A percentile compares a stretch with the other conserved stretches of the same genome.
Evolutionary conservation across 2,329 filamentous ascomycete genomes (phyloP).

Genomic region (Cladophialophora bantiana): DNA sequence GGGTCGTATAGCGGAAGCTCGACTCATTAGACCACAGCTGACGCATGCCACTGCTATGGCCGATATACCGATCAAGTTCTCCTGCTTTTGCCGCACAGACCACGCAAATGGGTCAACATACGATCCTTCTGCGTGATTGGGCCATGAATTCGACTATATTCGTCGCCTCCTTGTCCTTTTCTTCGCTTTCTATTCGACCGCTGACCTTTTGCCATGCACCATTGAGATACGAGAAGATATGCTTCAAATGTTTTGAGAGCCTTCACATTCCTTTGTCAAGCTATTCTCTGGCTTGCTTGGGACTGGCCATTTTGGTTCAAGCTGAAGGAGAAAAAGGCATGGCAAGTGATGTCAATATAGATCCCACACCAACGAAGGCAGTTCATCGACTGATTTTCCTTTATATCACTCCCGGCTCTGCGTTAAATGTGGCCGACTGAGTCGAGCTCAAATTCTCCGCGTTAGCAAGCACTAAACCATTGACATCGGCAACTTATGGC

Average conservation of each 20-base stretch:
- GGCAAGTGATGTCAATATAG: too few relatives aligned
- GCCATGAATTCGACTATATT: neutral
- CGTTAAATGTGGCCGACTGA: too few relatives aligned
- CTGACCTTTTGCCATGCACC: neutral
- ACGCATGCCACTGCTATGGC: conserved; percentile 61
- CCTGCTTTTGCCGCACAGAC: conserved; percentile 62
- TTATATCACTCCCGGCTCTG: too few relatives aligned
- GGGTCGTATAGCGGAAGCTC: conserved; percentile 57
- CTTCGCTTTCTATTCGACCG: neutral
- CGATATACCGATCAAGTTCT: conserved; percentile 65
- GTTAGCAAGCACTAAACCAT: too few relatives aligned
- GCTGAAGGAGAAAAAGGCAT: too few relatives aligned
- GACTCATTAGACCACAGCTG: conserved; percentile 58
- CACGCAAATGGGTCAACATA: neutral
- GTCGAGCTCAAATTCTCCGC: too few relatives aligned
- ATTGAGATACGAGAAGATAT: neutral
- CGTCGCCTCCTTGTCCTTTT: neutral
- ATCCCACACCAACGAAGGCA: too few relatives aligned
- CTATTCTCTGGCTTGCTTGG: too few relatives aligned
- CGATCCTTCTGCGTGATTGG: neutral
- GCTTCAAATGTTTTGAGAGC: neutral
- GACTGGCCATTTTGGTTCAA: too few relatives aligned
- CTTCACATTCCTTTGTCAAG: too few relatives aligned
- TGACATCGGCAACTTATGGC: too few relatives aligned
- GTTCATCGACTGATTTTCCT: too few relatives aligned